Conservation (phyloP, 108 stramenopile genomes). For the Discostella stelligeroides region DNA sequence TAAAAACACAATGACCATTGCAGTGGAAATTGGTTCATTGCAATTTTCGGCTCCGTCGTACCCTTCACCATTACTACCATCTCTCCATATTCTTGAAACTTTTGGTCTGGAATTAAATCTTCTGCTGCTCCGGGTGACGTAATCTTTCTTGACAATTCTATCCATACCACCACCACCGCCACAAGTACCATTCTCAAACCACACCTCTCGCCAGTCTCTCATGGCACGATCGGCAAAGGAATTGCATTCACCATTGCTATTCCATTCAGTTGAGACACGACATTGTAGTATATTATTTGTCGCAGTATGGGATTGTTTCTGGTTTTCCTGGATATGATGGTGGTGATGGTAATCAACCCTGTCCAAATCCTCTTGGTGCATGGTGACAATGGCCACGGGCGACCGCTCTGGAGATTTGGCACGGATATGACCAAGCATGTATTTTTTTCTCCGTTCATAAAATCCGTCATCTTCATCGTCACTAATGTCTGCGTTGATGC, state of each 20-base stretch:
- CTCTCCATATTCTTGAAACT: conserved; percentile 35
- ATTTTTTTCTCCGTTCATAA: conserved; percentile 7
- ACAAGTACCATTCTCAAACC: conserved; percentile 14
- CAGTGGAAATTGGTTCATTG: conserved; percentile 36
- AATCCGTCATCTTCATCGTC: conserved; percentile 9
- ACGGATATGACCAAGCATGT: conserved; percentile 13
- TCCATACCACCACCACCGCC: conserved; percentile 1
- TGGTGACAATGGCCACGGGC: conserved; percentile 49
- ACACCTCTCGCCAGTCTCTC: conserved; percentile 41
- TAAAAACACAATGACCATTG: conserved; percentile 37
- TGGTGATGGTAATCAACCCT: conserved; percentile 30
- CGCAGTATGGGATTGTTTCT: too few species aligned
- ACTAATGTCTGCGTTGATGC: not conserved
- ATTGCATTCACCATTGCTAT: conserved; percentile 58
- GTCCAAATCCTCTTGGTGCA: conserved; percentile 57
- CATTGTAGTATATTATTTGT: conserved; percentile 58
- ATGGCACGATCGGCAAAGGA: conserved; percentile 48
- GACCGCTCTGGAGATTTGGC: conserved; percentile 36
- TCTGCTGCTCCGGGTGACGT: not conserved
- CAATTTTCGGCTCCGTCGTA: conserved; percentile 3
- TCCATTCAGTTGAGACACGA: conserved; percentile 55
- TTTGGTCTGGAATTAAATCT: conserved; percentile 1
- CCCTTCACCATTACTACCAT: conserved; percentile 9
- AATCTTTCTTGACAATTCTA: not conserved
- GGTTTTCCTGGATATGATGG: conserved; percentile 30